These are phyloP conservation scores for Aphanoascus verrucosus DNA, from an alignment of 2,329 filamentous ascomycete genomes.

Conservation along the genomic window DNA sequence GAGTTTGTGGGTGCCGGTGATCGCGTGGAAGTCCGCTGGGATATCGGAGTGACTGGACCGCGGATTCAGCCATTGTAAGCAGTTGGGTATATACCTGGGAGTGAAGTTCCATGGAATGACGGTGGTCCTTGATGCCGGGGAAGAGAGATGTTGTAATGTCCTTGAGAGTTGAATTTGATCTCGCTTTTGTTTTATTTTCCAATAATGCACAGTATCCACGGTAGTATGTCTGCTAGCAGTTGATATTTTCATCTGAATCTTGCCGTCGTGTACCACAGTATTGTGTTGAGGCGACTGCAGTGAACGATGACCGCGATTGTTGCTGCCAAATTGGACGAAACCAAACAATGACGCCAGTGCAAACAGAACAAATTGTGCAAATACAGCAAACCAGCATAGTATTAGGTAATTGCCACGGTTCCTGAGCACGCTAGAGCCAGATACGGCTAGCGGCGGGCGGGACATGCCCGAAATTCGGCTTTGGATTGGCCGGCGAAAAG, in stretches of 20 bases:
- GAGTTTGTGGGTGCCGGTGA: conserved; percentile 23
- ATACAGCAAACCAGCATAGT: neutral
- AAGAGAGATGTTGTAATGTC: too few relatives aligned
- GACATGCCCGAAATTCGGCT: conserved; percentile 11
- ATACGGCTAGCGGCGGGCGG: neutral
- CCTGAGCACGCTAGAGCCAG: neutral
- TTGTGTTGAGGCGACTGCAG: too few relatives aligned
- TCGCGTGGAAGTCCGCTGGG: conserved; percentile 19
- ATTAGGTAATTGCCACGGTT: conserved; percentile 3
- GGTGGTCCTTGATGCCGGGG: too few relatives aligned
- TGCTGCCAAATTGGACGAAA: neutral
- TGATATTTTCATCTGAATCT: too few relatives aligned
- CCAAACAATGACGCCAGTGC: neutral
- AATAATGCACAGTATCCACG: too few relatives aligned
- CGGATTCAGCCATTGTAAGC: conserved; percentile 13
- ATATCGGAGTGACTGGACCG: conserved; percentile 21
- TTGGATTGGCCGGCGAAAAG: conserved; percentile 16
- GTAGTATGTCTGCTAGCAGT: too few relatives aligned
- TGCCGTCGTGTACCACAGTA: too few relatives aligned
- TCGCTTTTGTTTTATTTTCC: too few relatives aligned
- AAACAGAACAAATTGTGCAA: neutral
- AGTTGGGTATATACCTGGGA: neutral
- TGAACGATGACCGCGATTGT: too few relatives aligned
- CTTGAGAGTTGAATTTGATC: too few relatives aligned
- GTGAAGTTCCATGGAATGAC: neutral